These are phyloP conservation scores for Cyberlindnera veronae DNA, from an alignment of 805 yeast genomes.

Conservation along the genomic window DNA sequence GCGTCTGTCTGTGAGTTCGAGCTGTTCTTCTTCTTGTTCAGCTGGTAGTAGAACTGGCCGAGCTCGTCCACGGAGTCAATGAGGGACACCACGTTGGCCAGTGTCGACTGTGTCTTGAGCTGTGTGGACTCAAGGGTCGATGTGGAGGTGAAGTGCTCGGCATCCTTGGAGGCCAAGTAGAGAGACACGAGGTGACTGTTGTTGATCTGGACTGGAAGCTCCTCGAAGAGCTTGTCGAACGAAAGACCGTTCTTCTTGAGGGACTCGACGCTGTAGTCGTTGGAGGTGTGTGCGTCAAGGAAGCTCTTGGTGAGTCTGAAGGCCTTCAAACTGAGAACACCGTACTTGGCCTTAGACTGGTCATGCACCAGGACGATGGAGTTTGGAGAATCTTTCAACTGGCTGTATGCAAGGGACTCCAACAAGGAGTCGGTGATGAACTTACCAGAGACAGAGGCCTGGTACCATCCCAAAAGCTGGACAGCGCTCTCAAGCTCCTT, in stretches of 20 bases:
- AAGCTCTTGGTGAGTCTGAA: constrained; percentile 63
- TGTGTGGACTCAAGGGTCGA: constrained; percentile 19
- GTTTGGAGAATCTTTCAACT: constrained; percentile 48
- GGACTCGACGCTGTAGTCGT: constrained; percentile 63
- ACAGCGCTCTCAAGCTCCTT: constrained; percentile 61
- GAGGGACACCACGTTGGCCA: constrained; percentile 21
- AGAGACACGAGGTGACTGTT: constrained; percentile 66
- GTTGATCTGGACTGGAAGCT: constrained; percentile 60
- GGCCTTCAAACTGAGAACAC: constrained; percentile 62
- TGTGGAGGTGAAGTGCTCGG: constrained; percentile 21
- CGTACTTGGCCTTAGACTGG: constrained; percentile 62
- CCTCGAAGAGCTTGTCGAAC: constrained; percentile 65
- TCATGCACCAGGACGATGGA: constrained; percentile 62
- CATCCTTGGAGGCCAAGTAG: constrained; percentile 38
- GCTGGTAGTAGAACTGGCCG: constrained; percentile 25
- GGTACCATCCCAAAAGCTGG: constrained; percentile 79
- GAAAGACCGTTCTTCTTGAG: constrained; percentile 58
- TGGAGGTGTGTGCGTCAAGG: constrained; percentile 44
- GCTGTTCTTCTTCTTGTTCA: constrained; percentile 22
- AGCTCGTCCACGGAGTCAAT: constrained; percentile 27
- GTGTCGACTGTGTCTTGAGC: constrained; percentile 17
- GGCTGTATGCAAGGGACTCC: constrained; percentile 66
- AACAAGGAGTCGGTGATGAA: constrained; percentile 62
- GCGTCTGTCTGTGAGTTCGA: constrained; percentile 2
- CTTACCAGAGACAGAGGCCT: constrained; percentile 65